Conservation (phyloP, 2,329 filamentous ascomycete genomes). For the Trichoderma afroharzianum region DNA sequence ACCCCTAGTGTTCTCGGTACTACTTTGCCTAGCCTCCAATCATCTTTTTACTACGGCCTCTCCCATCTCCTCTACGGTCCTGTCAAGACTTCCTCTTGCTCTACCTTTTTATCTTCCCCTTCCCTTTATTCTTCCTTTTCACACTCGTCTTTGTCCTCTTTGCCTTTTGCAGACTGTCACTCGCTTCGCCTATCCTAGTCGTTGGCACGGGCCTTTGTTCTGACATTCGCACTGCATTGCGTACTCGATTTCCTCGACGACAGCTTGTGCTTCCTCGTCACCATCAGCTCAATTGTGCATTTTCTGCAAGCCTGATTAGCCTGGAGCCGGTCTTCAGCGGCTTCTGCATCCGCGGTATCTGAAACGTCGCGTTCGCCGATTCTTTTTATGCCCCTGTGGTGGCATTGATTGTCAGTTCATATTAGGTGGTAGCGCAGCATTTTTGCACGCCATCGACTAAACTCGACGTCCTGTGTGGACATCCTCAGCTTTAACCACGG, state of each 20-base stretch:
- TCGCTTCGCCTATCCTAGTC: constrained; percentile 16
- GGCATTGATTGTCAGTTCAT: not conserved
- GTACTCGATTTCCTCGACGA: not conserved
- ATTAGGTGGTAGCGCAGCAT: not conserved
- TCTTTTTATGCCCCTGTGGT: not conserved
- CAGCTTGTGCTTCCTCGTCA: not conserved
- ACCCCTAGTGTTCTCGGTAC: constrained; percentile 24
- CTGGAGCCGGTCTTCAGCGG: constrained; percentile 23
- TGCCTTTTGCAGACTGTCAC: constrained; percentile 19
- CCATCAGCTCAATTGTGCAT: not conserved
- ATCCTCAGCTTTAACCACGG: not conserved
- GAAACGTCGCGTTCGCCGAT: constrained; percentile 6
- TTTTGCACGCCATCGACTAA: not conserved
- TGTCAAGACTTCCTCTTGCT: not conserved
- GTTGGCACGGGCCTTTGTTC: not conserved
- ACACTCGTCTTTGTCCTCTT: not conserved
- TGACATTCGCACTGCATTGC: not conserved
- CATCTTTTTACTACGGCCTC: constrained; percentile 6
- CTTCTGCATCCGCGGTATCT: not conserved
- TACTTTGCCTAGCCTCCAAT: constrained; percentile 18
- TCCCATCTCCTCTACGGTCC: not conserved
- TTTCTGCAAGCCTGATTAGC: not conserved
- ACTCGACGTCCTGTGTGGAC: not conserved
- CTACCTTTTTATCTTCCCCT: not conserved
- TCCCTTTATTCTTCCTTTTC: not conserved